Evolutionary conservation across 495 filamentous ascomycete genomes (phyloP), one percentile per base, ranked within the genome.

Genomic region (Margaritispora aquatica): DNA sequence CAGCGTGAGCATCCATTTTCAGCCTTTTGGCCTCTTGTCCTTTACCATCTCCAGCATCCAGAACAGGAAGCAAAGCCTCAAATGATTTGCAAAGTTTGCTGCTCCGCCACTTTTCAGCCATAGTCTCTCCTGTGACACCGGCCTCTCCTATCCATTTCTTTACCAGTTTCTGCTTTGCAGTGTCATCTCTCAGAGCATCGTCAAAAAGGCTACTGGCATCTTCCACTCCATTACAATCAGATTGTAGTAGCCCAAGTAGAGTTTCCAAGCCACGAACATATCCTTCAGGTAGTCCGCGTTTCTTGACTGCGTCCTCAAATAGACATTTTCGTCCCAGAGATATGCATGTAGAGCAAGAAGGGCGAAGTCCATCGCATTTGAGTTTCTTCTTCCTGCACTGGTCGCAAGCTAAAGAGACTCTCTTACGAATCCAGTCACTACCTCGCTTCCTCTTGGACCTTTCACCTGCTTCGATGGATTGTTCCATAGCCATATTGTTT

Each of bases 291-390:
- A 86, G 76, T 1, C 84, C 87, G 41, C 87, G 79, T 67, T 88
- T 90, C 69, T 86, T 88, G 29, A 84, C 78, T 56, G 77, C 77
- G 23, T 80, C 77, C 50, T 82, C 77, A 69, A 88, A 90, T 7
- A 82, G 80, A 67, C 87, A 90, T 52, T 74, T 59, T n/a, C 83
- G 72, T 22, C 71, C 77, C 34, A 82, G 75, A 9, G 78, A 76
- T 24, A 75, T 72, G 70, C 85, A 89, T 4, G 84, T 83, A 20
- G 74, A 79, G 63, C 85, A 88, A 3, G 74, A 65, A 5, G 85
- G 83, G 51, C 80, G 80, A 8, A 69, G 65, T 0, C 85, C 57
- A 46, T 59, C 48, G 21, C 57, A 59, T 29, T 54, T 59, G 7
- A 44, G 19, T 19, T 59, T 59, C 49, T 38, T 54, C 17, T n/a